Conservation (phyloP, 768 basidiomycete species). For the Podaxis pistillaris region DNA sequence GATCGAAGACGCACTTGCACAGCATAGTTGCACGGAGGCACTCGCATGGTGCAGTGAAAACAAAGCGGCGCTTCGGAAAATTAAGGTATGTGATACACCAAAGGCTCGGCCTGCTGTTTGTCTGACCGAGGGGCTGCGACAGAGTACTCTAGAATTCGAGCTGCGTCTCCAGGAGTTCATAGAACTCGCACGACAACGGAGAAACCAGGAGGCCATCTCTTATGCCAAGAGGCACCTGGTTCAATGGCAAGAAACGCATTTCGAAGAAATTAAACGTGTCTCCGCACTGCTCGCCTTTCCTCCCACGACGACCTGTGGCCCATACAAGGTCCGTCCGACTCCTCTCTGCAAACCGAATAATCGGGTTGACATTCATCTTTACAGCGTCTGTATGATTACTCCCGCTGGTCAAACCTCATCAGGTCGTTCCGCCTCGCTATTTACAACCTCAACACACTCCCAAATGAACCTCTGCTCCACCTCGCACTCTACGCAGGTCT, state of each 20-base stretch:
- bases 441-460: constrained; percentile 83
- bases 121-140: constrained; percentile 12
- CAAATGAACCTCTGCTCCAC: constrained; percentile 82
- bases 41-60: constrained; percentile 97
- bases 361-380: constrained; percentile 12
- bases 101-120: background rate
- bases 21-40: constrained; percentile 83
- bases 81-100: constrained; percentile 53
- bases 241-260: constrained; percentile 80
- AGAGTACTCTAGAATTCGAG: constrained; percentile 97
- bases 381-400: constrained; percentile 80
- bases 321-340: constrained; percentile 66
- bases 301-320: constrained; percentile 66
- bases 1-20: constrained; percentile 77
- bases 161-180: constrained; percentile 96
- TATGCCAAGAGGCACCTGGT: constrained; percentile 82
- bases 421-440: constrained; percentile 83
- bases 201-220: constrained; percentile 72
- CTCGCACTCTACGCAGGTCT: constrained; percentile 91
- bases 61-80: constrained; percentile 86
- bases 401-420: constrained; percentile 75
- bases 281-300: constrained; percentile 75
- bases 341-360: background rate
- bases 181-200: constrained; percentile 74
- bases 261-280: constrained; percentile 73